Conservation (phyloP, 192 early-diverging fungal species). For the Chytriomyces hyalinus region DNA sequence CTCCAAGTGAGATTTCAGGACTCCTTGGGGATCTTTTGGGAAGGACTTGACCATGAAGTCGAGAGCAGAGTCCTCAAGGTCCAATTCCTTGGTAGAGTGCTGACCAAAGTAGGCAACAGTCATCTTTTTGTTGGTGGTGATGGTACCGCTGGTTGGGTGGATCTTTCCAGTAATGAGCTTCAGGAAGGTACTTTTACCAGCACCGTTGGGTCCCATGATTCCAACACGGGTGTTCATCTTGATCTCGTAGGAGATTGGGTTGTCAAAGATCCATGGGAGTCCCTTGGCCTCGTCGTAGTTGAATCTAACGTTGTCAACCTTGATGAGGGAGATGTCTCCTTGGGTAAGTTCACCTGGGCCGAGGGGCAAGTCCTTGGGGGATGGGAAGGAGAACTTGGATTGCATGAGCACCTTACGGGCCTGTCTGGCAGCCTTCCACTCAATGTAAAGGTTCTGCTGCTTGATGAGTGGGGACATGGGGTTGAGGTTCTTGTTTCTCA, state of each 20-base stretch:
- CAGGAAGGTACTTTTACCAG: slow-evolving; percentile 73
- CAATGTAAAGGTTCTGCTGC: slow-evolving; percentile 13
- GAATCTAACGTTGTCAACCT: slow-evolving; percentile 74
- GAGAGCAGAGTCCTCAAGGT: slow-evolving; percentile 31
- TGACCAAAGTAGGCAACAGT: slow-evolving; percentile 86
- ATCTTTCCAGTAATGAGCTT: slow-evolving; percentile 79
- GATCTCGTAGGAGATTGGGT: slow-evolving; percentile 61
- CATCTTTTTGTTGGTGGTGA: slow-evolving; percentile 78
- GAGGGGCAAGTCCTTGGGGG: slow-evolving; percentile 66
- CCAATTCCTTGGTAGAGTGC: slow-evolving; percentile 72
- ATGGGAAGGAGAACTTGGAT: slow-evolving; percentile 69
- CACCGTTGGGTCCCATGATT: slow-evolving; percentile 82
- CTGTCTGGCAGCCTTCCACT: slow-evolving; percentile 26
- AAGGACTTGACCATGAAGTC: slow-evolving; percentile 27
- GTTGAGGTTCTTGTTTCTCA: slow-evolving; percentile 72
- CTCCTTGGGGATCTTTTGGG: slow-evolving; percentile 14
- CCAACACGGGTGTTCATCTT: slow-evolving; percentile 81
- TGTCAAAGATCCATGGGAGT: slow-evolving; percentile 56
- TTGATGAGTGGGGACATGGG: slow-evolving; percentile 63
- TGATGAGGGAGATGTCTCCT: slow-evolving; percentile 73
- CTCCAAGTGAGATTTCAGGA: slow-evolving; percentile 76
- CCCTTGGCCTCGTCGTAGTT: slow-evolving; percentile 66
- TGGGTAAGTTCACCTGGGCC: slow-evolving; percentile 65
- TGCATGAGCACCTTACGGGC: slow-evolving; percentile 18
- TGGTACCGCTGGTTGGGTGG: slow-evolving; percentile 64